Evolutionary conservation across 805 yeast genomes (phyloP).

Genomic region (Sugiyamaella chiloensis): DNA sequence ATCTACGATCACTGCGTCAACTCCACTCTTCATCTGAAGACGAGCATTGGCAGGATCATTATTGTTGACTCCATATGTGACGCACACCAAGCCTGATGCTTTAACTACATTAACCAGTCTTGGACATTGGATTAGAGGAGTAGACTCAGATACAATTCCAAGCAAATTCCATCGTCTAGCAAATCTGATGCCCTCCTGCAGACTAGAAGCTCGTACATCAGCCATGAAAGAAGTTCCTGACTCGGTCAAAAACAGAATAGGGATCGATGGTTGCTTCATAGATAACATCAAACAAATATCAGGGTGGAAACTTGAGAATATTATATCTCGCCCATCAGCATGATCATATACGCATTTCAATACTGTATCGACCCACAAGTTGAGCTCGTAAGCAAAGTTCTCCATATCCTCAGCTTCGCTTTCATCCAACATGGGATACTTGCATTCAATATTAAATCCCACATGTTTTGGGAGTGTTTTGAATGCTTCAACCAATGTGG

Average conservation of each 20-base stretch:
- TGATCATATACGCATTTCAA: conserved; percentile 74
- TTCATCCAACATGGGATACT: conserved; percentile 94
- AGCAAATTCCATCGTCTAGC: conserved; percentile 86
- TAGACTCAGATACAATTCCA: conserved; percentile 88
- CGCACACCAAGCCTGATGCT: conserved; percentile 86
- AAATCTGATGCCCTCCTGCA: conserved; percentile 88
- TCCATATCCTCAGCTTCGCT: conserved; percentile 88
- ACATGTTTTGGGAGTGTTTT: conserved; percentile 74
- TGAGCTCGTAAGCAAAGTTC: conserved; percentile 75
- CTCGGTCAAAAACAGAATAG: conserved; percentile 86
- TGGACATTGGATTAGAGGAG: conserved; percentile 84
- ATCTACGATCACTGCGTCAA: conserved; percentile 98
- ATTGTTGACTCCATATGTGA: conserved; percentile 82
- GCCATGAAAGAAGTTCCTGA: conserved; percentile 84
- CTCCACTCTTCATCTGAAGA: conserved; percentile 88
- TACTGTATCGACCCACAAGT: conserved; percentile 85
- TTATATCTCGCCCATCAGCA: conserved; percentile 75
- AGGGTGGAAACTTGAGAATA: conserved; percentile 92
- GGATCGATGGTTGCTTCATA: conserved; percentile 89
- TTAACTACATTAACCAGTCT: conserved; percentile 88
- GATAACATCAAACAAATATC: conserved; percentile 84
- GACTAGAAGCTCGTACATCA: conserved; percentile 79
- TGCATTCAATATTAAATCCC: conserved; percentile 92
- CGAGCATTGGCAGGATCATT: conserved; percentile 81
- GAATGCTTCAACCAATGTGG: conserved; percentile 81